Evolutionary conservation across 176 grass and related monocot genomes (phyloP).

Genomic region (Triticum monococcum): DNA sequence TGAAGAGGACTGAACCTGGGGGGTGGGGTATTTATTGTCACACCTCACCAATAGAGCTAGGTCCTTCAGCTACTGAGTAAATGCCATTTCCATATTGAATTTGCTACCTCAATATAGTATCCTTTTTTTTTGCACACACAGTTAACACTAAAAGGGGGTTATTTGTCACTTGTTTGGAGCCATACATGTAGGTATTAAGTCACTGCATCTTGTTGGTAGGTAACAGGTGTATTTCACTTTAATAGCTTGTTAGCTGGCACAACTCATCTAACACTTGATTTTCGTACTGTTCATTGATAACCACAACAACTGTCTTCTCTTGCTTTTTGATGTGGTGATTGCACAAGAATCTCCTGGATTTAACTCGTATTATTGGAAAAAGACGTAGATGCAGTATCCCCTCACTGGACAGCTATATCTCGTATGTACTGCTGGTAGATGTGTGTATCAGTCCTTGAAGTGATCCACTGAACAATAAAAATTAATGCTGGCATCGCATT

Average conservation of each 20-base stretch:
- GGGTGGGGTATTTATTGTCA: not conserved
- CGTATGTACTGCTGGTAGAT: not conserved
- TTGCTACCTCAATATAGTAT: not conserved
- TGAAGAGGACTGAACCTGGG: not conserved
- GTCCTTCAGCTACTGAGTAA: not conserved
- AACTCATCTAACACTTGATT: not conserved
- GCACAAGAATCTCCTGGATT: conserved; percentile 46
- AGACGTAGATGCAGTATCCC: not conserved
- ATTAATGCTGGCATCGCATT: conserved; percentile 16
- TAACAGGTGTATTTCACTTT: not conserved
- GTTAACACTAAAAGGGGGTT: not conserved
- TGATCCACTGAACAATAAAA: conserved; percentile 24
- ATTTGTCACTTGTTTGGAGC: not conserved
- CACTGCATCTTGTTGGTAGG: not conserved
- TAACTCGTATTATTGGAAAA: conserved; percentile 38
- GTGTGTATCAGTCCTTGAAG: conserved; percentile 27
- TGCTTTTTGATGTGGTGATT: not conserved
- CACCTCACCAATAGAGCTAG: not conserved
- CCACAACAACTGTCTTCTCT: not conserved
- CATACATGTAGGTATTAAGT: not conserved
- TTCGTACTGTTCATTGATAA: not conserved
- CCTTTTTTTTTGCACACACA: not conserved
- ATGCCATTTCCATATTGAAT: not conserved
- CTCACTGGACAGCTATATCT: not conserved
- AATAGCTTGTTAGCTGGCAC: not conserved